Evolutionary conservation across 805 yeast species (phyloP), one percentile per base, ranked within the genome.

Genomic region (Myxozyma kluyveri): DNA sequence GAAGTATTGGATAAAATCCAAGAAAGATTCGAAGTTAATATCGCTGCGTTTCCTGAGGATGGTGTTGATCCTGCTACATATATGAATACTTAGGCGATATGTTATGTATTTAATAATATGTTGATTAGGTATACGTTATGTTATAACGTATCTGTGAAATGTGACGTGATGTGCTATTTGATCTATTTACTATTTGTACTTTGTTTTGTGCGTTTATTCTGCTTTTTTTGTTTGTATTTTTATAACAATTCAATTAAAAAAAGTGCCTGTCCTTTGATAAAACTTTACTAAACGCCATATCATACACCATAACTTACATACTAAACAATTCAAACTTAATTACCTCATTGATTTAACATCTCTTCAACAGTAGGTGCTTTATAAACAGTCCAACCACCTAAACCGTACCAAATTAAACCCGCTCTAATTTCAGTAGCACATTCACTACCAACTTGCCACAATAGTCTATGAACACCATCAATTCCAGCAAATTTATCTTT

Each of bases 41-140:
- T 91, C 67, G 78, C 89, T 56, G 95, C 87, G 66, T 90, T 88
- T 83, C 98, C 99, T 57, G 97, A 85, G 68, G 98, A 88, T 70
- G 97, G 98, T 73, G 88, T 91, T 66, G 99, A 93, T 71, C 90
- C 97, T 64, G 83, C 96, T 50, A 89, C 97, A 65, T 91, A 91
- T 77, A 90, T 93, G 96, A 91, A 91, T 82, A 86, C 95, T 63
- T 89, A 38, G 22, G 29, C 42, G n/a, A n/a, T n/a, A n/a, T n/a
- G n/a, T n/a, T n/a, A n/a, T n/a, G n/a, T n/a, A n/a, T n/a, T n/a
- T n/a, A n/a, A n/a, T n/a, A n/a, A n/a, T n/a, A n/a, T n/a, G n/a
- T n/a, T n/a, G n/a, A n/a, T n/a, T n/a, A n/a, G n/a, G n/a, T n/a
- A n/a, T n/a, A n/a, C n/a, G n/a, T n/a, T n/a, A n/a, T n/a, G n/a